Conservation (phyloP, 2,329 filamentous ascomycete genomes). For the Emericellopsis cladophorae region DNA sequence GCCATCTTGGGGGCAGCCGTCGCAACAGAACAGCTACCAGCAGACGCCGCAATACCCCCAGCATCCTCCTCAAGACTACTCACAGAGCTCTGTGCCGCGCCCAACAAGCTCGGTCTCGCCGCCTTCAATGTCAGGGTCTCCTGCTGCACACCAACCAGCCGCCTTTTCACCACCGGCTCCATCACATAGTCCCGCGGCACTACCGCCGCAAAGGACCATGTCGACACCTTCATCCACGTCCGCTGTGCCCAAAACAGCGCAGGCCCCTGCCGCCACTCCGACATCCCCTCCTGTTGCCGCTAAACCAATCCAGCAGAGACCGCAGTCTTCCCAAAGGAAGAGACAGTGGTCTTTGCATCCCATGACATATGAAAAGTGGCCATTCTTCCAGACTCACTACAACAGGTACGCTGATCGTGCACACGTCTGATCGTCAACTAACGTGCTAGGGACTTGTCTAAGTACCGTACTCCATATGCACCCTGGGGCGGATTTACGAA, state of each 20-base stretch:
- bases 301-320: too few relatives aligned
- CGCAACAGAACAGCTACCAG: not conserved
- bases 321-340: too few relatives aligned
- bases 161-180: too few relatives aligned
- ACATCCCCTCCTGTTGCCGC: slow-evolving; percentile 3
- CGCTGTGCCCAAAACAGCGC: not conserved
- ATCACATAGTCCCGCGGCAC: too few relatives aligned
- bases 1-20: not conserved
- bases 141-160: too few relatives aligned
- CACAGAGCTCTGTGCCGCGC: too few relatives aligned
- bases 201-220: too few relatives aligned
- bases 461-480: slow-evolving; percentile 48
- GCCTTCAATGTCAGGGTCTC: too few relatives aligned
- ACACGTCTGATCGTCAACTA: not conserved
- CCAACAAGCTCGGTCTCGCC: too few relatives aligned
- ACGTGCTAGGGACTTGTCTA: slow-evolving; percentile 32
- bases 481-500: slow-evolving; percentile 46
- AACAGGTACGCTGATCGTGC: slow-evolving; percentile 31
- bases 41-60: too few relatives aligned
- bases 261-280: not conserved
- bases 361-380: slow-evolving; percentile 38
- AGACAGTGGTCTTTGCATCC: slow-evolving; percentile 3
- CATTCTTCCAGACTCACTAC: slow-evolving; percentile 47
- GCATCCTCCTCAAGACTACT: too few relatives aligned
- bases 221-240: too few relatives aligned